A percentile compares a stretch with the other conserved stretches of the same genome.
Conservation (phyloP, 441 rosid species). For the Manihot esculenta region DNA sequence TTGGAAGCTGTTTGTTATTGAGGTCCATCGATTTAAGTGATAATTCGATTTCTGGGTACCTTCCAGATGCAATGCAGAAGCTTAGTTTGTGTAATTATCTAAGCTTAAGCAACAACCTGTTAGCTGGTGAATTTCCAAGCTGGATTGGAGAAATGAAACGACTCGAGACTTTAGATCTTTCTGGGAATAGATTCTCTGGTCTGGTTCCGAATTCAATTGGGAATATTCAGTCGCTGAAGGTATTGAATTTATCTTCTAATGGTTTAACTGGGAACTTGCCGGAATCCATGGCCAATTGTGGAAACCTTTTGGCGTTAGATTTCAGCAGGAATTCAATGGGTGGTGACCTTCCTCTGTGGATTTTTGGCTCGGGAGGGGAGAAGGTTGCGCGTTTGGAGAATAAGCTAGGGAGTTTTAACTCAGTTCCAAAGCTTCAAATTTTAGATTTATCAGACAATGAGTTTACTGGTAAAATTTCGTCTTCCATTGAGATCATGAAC, state of each 20-base stretch:
- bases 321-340: slow-evolving; percentile 59
- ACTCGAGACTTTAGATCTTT: slow-evolving; percentile 78
- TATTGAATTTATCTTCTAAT: slow-evolving; percentile 62
- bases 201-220: slow-evolving; percentile 65
- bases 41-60: slow-evolving; percentile 62
- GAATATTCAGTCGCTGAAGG: slow-evolving; percentile 50
- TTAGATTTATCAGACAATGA: slow-evolving; percentile 75
- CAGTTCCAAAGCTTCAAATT: slow-evolving; percentile 49
- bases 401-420: slow-evolving; percentile 29
- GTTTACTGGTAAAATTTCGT: slow-evolving; percentile 67
- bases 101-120: slow-evolving; percentile 51
- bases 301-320: slow-evolving; percentile 58
- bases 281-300: slow-evolving; percentile 45
- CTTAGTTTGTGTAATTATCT: slow-evolving; percentile 48
- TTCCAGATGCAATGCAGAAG: slow-evolving; percentile 64
- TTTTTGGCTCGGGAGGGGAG: slow-evolving; percentile 42
- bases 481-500: slow-evolving; percentile 47
- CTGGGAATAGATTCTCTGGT: slow-evolving; percentile 64
- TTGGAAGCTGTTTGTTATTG: slow-evolving; percentile 60
- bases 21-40: slow-evolving; percentile 56
- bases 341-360: slow-evolving; percentile 75
- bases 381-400: slow-evolving; percentile 40
- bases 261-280: slow-evolving; percentile 61
- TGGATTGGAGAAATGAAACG: slow-evolving; percentile 68
- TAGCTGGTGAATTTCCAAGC: slow-evolving; percentile 61